Conservation (phyloP, 768 basidiomycete genomes). For the Xerocomellus amylosporus region DNA sequence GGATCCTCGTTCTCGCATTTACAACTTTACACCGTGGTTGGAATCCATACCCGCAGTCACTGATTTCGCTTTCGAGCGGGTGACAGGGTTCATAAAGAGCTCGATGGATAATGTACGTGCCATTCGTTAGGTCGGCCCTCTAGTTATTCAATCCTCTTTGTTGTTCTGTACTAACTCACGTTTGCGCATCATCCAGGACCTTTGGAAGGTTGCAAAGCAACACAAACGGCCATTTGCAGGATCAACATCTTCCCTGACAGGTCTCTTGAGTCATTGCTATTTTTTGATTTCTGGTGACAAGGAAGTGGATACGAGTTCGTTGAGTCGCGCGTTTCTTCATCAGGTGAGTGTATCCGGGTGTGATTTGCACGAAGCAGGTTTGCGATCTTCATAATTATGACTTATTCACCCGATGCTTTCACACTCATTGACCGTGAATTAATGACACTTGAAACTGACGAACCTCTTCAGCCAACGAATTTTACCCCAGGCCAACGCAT, state of each 20-base stretch:
- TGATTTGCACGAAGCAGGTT: not conserved
- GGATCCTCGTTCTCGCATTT: conserved; percentile 81
- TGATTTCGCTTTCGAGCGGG: conserved; percentile 82
- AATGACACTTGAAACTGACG: conserved; percentile 1
- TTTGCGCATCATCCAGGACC: conserved; percentile 44
- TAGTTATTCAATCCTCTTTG: not conserved
- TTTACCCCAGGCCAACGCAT: conserved; percentile 81
- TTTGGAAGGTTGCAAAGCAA: conserved; percentile 56
- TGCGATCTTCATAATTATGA: not conserved
- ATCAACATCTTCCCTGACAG: conserved; percentile 86
- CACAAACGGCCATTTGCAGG: conserved; percentile 69
- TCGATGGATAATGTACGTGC: conserved; percentile 65
- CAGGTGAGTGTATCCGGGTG: conserved; percentile 46
- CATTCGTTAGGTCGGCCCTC: not conserved
- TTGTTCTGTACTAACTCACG: not conserved
- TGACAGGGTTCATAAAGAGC: conserved; percentile 72
- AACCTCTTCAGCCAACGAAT: conserved; percentile 42
- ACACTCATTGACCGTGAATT: not conserved
- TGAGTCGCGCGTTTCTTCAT: conserved; percentile 58
- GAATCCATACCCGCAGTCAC: conserved; percentile 71
- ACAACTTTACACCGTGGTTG: conserved; percentile 76
- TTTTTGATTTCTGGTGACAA: conserved; percentile 78
- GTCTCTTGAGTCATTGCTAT: conserved; percentile 83
- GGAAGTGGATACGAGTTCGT: conserved; percentile 53
- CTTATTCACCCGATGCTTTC: too few species aligned